Base-by-base conservation (phyloP, 2,329 filamentous ascomycete genomes). In the Pyrenophora tritici-repentis region DNA sequence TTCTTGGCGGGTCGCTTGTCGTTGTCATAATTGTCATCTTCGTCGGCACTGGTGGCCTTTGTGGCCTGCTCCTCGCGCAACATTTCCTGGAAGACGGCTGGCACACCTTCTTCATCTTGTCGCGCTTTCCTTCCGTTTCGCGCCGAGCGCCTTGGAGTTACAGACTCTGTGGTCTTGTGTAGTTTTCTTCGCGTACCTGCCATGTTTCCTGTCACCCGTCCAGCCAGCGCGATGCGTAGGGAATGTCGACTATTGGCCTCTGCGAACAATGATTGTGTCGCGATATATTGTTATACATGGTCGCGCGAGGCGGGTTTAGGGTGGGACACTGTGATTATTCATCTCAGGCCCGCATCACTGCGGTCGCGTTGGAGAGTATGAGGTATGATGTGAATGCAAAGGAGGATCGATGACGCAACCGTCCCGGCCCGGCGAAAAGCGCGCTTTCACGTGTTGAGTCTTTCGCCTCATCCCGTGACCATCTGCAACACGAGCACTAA, bases 11-110 rank as follows among this genome's bases (percentile, higher is more conserved):
- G 26, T 12, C 26, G 26, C 9, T 29, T 10, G 10, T 29, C 52
- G 38, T 32, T 46, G 48, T 31, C 39, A 40, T 33, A 10, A 36
- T 52, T 35, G 59, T 71, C 61, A 44, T 66, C 63, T 22, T 71
- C 64, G 22, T 71, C 63, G 12, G 58, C 50, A 13, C 56, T 59
- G 34, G 66, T 61, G 41, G 65, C 56, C 13, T 67, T 55, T 33
- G 74, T 68, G 4, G 68, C 61, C 16, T 70, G 58, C 40, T 74
- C 72, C 44, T 79, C 77, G 29, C 68, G 65, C 20, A 81, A 65
- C 75, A 81, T 73, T 34, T 79, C 77, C 38, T 70, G 72, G 55
- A 78, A 79, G 2, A 79, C 70, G 43, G 73, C 71, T 10, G 76
- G 76, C 9, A 79, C 69, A 3, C 57, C 60, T 17, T 61, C 58